These are phyloP conservation scores for Centrapalus pauciflorus DNA, from an alignment of 129 eudicot genomes.

Conservation along the genomic window DNA sequence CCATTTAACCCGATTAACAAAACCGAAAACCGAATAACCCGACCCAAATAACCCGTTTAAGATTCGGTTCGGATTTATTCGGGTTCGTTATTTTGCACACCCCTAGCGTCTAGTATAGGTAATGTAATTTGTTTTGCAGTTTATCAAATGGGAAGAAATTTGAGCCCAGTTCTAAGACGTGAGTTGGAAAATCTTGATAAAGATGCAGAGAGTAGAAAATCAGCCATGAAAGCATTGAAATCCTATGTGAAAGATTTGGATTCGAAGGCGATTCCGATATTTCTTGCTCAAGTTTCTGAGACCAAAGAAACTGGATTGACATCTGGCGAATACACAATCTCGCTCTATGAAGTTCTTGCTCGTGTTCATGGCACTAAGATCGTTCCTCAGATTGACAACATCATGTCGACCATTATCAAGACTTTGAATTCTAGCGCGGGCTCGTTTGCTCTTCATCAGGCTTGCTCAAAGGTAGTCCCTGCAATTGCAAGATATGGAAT, in stretches of 20 bases:
- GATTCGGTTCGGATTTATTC: no score
- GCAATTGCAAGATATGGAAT: conserved; percentile 85
- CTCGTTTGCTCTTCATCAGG: conserved; percentile 92
- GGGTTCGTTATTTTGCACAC: no score
- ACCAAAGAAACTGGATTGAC: conserved; percentile 70
- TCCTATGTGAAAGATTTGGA: conserved; percentile 83
- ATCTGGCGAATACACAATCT: conserved; percentile 80
- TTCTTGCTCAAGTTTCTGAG: conserved; percentile 94
- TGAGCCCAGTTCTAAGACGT: conserved; percentile 61
- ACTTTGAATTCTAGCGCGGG: conserved; percentile 68
- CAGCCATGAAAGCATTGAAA: conserved; percentile 88
- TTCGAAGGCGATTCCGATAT: conserved; percentile 76
- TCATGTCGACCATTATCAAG: conserved; percentile 69
- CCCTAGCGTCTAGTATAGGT: no score
- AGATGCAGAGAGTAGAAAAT: conserved; percentile 78
- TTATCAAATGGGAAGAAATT: conserved; percentile 58
- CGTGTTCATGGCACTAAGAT: conserved; percentile 87
- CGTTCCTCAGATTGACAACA: conserved; percentile 74
- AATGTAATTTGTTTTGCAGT: conserved; percentile 12
- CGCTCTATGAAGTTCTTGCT: conserved; percentile 88
- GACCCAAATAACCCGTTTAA: no score
- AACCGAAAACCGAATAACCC: no score
- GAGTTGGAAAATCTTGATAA: conserved; percentile 90
- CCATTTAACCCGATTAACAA: no score
- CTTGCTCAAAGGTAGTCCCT: conserved; percentile 94